These are phyloP conservation scores for Suhomyces prunicola DNA, from an alignment of 805 yeast genomes.

Conservation along the genomic window DNA sequence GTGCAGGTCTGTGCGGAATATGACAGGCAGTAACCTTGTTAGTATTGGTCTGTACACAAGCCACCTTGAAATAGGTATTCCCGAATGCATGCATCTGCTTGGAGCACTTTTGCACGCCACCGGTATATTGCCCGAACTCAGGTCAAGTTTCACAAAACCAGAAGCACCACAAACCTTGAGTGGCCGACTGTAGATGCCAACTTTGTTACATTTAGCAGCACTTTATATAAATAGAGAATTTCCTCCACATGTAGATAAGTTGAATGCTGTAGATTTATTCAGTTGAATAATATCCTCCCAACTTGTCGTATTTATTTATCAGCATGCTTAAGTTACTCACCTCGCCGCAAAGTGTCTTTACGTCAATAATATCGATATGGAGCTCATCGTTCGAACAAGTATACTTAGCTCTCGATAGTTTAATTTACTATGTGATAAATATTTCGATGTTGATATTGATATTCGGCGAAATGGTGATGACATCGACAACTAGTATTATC, in stretches of 20 bases:
- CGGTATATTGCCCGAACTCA: background rate
- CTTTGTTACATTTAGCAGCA: background rate
- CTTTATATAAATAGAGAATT: background rate
- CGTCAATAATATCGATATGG: conserved; percentile 4
- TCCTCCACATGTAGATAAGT: background rate
- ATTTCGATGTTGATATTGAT: conserved; percentile 10
- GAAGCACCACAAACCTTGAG: background rate
- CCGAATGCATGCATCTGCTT: background rate
- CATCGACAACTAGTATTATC: conserved; percentile 8
- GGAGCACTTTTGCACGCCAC: background rate
- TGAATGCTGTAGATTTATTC: background rate
- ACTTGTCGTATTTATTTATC: background rate
- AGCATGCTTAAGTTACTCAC: background rate
- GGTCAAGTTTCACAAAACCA: background rate
- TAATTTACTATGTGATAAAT: conserved; percentile 12
- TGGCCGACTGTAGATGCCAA: background rate
- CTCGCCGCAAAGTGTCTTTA: conserved; percentile 5
- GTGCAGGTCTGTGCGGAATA: background rate
- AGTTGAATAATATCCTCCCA: background rate
- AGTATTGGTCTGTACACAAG: background rate
- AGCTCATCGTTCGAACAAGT: conserved; percentile 6
- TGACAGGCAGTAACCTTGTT: background rate
- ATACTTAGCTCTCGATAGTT: conserved; percentile 9
- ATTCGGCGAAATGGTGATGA: conserved; percentile 8
- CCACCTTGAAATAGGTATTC: background rate